Evolutionary conservation across 23 red algal genomes (phyloP), one percentile per base, ranked within the genome.

Genomic region (Gracilariopsis chorda): DNA sequence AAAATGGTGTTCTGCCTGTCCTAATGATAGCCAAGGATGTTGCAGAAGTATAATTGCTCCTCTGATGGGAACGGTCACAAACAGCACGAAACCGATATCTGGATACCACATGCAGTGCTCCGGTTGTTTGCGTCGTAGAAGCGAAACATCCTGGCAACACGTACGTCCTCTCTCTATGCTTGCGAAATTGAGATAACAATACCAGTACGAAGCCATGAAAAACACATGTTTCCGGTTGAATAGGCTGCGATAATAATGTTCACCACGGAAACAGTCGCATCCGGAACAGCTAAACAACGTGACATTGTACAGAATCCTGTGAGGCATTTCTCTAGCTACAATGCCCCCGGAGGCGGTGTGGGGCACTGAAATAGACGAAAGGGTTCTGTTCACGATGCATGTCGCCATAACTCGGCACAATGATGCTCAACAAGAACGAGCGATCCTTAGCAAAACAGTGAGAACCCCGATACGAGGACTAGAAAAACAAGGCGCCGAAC

Each of bases 231-330:
- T 42, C 39, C 37, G 34, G 83, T 88, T 20, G 83, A 53, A 42
- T 59, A 88, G 48, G 83, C 83, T 37, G 83, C 83, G 25, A 88
- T 33, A 46, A 88, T 65, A 20, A 45, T 52, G 83, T 88, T 65
- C 4, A 88, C 41, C 19, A 88, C 20, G 17, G 83, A 65, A 45
- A 88, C 17, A 8, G 65, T 16, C 7, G 65, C 62, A 47, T n/a
- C 9, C 16, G 65, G 16, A 27, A 58, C 11, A 29, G 48, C 30
- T 10, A 65, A 76, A 20, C 49, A 62, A 42, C 52, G 48, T 17
- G 75, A 48, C 20, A 88, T 48, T 12, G 64, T 62, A 48, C 40
- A 36, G 41, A 88, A 88, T 5, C 83, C 44, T 34, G 64, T 65
- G 4, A 88, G 48, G 8, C 83, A 44, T 36, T 88, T 44, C 32